Conservation (phyloP, 2,329 filamentous ascomycete species). For the Clarireedia monteithiana region DNA sequence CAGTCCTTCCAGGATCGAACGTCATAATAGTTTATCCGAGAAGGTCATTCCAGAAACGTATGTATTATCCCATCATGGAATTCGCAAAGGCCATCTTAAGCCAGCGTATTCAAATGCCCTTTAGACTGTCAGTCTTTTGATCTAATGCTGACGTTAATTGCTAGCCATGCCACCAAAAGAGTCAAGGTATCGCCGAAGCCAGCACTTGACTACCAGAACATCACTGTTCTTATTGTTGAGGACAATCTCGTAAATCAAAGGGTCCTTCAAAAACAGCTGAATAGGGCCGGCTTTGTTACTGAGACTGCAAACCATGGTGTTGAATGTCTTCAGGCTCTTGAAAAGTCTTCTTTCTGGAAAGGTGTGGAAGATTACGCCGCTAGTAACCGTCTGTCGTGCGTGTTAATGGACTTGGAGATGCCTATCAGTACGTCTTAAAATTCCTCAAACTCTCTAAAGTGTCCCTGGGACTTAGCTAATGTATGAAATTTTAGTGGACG, state of each 20-base stretch:
- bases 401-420: conserved; percentile 78
- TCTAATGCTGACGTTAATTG: not conserved
- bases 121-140: not conserved
- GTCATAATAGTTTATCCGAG: too few relatives aligned
- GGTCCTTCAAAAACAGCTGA: conserved; percentile 53
- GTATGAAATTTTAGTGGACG: conserved; percentile 46
- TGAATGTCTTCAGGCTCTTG: conserved; percentile 51
- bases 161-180: not conserved
- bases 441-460: conserved; percentile 52
- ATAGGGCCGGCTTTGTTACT: conserved; percentile 52
- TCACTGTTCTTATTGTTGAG: conserved; percentile 52
- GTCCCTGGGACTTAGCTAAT: not conserved
- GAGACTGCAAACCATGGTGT: conserved; percentile 57
- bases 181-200: not conserved
- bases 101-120: too few relatives aligned
- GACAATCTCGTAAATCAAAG: conserved; percentile 62
- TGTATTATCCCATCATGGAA: too few relatives aligned
- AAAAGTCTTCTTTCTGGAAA: conserved; percentile 47
- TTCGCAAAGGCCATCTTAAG: too few relatives aligned
- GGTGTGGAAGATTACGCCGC: conserved; percentile 28
- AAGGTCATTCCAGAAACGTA: too few relatives aligned
- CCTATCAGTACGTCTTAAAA: conserved; percentile 58
- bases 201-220: conserved; percentile 1
- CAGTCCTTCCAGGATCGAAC: not conserved
- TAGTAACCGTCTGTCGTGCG: conserved; percentile 44